phyloP scores from a whole-genome alignment of 2,329 filamentous ascomycete species.

The Erysiphe pulchra region DNA sequence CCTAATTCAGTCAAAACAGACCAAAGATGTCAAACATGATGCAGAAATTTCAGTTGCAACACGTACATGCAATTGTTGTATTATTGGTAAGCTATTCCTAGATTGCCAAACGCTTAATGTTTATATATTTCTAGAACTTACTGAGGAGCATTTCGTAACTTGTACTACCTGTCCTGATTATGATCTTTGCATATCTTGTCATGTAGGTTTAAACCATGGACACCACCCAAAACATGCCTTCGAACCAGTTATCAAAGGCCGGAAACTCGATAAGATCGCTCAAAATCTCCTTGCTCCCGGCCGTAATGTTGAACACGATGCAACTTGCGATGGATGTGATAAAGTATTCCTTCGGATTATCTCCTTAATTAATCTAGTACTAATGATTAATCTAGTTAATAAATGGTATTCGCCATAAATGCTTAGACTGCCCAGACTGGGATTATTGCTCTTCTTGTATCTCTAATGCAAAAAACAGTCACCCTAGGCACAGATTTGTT shows the following conservation, averaged over 20 bases:
- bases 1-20: constrained; percentile 1
- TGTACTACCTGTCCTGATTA: constrained; percentile 71
- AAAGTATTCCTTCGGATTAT: constrained; percentile 19
- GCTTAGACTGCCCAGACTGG: constrained; percentile 89
- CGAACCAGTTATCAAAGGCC: constrained; percentile 35
- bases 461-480: constrained; percentile 35
- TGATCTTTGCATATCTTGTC: constrained; percentile 72
- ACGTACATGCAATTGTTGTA: constrained; percentile 38
- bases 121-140: constrained; percentile 19
- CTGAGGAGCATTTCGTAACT: constrained; percentile 60
- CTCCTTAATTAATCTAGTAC: neutral
- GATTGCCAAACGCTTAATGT: constrained; percentile 1
- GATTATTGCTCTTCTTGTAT: constrained; percentile 73
- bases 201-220: constrained; percentile 51
- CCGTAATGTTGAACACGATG: constrained; percentile 58
- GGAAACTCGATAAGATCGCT: constrained; percentile 32
- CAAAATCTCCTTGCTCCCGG: constrained; percentile 48
- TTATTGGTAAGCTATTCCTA: constrained; percentile 23
- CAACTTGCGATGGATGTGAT: constrained; percentile 87
- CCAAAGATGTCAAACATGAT: constrained; percentile 9
- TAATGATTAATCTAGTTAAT: constrained; percentile 31
- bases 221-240: constrained; percentile 81
- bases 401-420: constrained; percentile 80
- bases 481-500: constrained; percentile 70
- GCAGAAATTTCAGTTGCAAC: constrained; percentile 7